A percentile compares a stretch with the other conserved stretches of the same genome.
phyloP scores from a whole-genome alignment of 2,329 filamentous ascomycete genomes.

The Trichoderma pleuroti region DNA sequence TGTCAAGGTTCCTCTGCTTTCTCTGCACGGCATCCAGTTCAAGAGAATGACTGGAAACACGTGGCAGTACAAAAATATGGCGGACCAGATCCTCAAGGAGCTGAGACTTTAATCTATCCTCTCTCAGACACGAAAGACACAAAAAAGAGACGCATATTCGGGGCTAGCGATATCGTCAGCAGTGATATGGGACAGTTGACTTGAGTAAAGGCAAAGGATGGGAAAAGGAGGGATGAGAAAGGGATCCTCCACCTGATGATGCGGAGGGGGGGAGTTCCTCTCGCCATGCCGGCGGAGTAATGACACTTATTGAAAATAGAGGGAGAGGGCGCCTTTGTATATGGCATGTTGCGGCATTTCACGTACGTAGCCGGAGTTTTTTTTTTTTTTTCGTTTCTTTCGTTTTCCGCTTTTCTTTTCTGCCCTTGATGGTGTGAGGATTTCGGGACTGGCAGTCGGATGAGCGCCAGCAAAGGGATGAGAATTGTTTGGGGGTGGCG shows the following conservation, averaged over 20 bases:
- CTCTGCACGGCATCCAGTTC: slow-evolving; percentile 93
- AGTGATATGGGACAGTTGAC: background rate
- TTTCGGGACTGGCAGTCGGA: slow-evolving; percentile 6
- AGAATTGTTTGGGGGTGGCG: slow-evolving; percentile 10
- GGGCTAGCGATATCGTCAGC: background rate
- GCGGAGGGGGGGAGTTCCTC: background rate
- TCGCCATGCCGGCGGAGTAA: background rate
- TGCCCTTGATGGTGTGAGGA: background rate
- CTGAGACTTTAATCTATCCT: slow-evolving; percentile 61
- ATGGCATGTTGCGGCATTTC: slow-evolving; percentile 24
- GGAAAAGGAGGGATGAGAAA: background rate
- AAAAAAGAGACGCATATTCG: background rate
- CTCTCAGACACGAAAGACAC: background rate
- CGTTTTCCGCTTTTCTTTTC: background rate
- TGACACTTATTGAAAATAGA: slow-evolving; percentile 12
- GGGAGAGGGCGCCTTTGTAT: slow-evolving; percentile 22
- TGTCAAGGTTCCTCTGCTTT: slow-evolving; percentile 92
- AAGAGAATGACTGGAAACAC: slow-evolving; percentile 94
- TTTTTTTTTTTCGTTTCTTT: background rate
- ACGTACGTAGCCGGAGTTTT: slow-evolving; percentile 19
- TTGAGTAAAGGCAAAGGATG: background rate
- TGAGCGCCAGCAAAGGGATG: slow-evolving; percentile 10
- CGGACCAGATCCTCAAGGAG: slow-evolving; percentile 87
- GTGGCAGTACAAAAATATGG: slow-evolving; percentile 99
- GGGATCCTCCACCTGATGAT: background rate